Conservation (phyloP, 257 asterid genomes). For the Fraxinus excelsior region DNA sequence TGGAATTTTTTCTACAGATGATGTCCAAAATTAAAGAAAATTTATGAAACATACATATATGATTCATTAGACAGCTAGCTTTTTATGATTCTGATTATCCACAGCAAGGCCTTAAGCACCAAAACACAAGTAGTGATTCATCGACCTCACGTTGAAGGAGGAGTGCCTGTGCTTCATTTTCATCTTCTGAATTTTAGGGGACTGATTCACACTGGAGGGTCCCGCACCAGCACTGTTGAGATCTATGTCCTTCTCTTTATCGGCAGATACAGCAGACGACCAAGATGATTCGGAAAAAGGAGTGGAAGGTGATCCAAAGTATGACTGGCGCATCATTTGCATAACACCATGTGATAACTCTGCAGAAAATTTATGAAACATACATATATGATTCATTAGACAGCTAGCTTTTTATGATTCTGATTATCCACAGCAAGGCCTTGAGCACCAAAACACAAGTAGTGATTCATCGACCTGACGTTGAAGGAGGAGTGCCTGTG, state of each 20-base stretch:
- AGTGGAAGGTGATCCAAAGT: constrained; percentile 55
- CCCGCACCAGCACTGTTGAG: constrained; percentile 21
- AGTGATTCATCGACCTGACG: constrained; percentile 60
- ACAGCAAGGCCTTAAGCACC: constrained; percentile 68
- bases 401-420: constrained; percentile 24
- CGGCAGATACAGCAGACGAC: constrained; percentile 45
- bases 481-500: constrained; percentile 55
- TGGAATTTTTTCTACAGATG: background rate
- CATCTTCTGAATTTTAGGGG: constrained; percentile 30
- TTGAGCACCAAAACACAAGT: constrained; percentile 77
- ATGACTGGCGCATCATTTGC: constrained; percentile 47
- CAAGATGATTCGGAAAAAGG: constrained; percentile 60
- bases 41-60: background rate
- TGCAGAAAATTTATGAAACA: constrained; percentile 47
- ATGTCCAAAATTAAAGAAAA: background rate
- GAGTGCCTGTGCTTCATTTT: constrained; percentile 45
- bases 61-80: constrained; percentile 22
- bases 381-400: constrained; percentile 8
- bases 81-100: constrained; percentile 32
- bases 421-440: constrained; percentile 49
- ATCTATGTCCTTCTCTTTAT: constrained; percentile 25
- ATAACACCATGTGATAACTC: constrained; percentile 61
- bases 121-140: constrained; percentile 75
- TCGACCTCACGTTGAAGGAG: constrained; percentile 55
- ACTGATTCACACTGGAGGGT: constrained; percentile 31